These are phyloP conservation scores for Arachis monticola DNA, from an alignment of 331 rosid species.

Conservation along the genomic window DNA sequence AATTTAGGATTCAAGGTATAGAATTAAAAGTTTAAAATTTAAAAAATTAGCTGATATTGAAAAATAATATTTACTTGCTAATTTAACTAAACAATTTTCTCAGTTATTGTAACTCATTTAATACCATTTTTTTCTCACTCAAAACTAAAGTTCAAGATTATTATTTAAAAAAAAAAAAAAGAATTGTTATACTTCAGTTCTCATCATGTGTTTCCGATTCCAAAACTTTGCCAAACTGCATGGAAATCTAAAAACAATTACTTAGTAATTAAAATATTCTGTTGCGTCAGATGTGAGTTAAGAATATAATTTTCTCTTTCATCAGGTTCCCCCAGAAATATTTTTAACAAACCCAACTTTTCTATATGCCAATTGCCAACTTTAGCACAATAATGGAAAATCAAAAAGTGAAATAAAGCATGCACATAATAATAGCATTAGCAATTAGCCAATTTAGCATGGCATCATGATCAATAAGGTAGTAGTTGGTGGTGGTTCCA, in stretches of 20 bases:
- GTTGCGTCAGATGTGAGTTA: slow-evolving; percentile 75
- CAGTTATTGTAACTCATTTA: no score
- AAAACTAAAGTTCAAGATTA: no score
- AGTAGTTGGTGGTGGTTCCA: slow-evolving; percentile 64
- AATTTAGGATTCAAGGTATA: no score
- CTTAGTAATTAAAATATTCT: not conserved
- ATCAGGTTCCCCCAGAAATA: slow-evolving; percentile 19
- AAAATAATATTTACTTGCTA: no score
- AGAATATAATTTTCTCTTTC: slow-evolving; percentile 55
- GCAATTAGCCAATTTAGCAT: not conserved
- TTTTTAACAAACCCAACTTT: slow-evolving; percentile 19
- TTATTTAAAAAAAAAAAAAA: no score
- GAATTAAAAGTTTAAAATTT: no score
- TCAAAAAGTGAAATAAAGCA: slow-evolving; percentile 27
- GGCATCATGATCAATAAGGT: slow-evolving; percentile 21
- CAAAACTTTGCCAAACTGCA: slow-evolving; percentile 33
- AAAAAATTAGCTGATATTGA: no score
- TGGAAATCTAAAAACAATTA: slow-evolving; percentile 13
- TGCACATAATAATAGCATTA: not conserved
- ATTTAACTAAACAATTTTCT: no score
- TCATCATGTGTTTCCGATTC: no score
- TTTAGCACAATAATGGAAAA: slow-evolving; percentile 24
- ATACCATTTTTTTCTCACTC: no score
- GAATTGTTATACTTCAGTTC: no score
- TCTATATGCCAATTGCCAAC: slow-evolving; percentile 28